Percentiles rank a stretch among this genome's conserved stretches.
Evolutionary conservation across 2,329 filamentous ascomycete genomes (phyloP).

Genomic region (Leptographium wingfieldii): DNA sequence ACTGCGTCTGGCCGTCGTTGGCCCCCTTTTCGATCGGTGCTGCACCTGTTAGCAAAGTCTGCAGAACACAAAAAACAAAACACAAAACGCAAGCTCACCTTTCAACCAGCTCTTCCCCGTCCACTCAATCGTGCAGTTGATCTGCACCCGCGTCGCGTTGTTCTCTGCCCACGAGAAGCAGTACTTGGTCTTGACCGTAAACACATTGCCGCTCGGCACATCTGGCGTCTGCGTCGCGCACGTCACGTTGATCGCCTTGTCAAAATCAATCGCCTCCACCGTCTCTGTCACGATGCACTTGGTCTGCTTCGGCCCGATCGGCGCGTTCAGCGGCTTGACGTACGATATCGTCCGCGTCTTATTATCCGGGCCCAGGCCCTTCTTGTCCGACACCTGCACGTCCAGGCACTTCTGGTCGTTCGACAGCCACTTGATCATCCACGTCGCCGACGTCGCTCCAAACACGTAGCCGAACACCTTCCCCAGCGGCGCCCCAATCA

Average conservation of each 20-base stretch:
- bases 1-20: constrained; percentile 75
- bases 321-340: constrained; percentile 74
- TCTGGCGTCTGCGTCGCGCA: constrained; percentile 84
- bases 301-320: constrained; percentile 86
- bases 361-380: constrained; percentile 62
- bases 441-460: constrained; percentile 63
- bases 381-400: constrained; percentile 76
- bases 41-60: constrained; percentile 22
- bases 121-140: constrained; percentile 92
- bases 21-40: constrained; percentile 93
- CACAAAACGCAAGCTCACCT: constrained; percentile 36
- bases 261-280: constrained; percentile 73
- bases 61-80: too few species aligned
- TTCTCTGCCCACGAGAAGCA: constrained; percentile 86
- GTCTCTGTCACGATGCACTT: constrained; percentile 84
- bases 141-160: constrained; percentile 72
- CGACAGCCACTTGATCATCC: constrained; percentile 77
- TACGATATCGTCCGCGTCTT: constrained; percentile 68
- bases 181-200: constrained; percentile 85
- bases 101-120: constrained; percentile 96
- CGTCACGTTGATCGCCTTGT: constrained; percentile 73
- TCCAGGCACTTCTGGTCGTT: constrained; percentile 83
- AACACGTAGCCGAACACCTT: constrained; percentile 87
- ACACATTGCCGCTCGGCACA: constrained; percentile 86
- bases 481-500: constrained; percentile 75